Conservation (phyloP, 495 filamentous ascomycete species). For the Emericellopsis terricola region DNA sequence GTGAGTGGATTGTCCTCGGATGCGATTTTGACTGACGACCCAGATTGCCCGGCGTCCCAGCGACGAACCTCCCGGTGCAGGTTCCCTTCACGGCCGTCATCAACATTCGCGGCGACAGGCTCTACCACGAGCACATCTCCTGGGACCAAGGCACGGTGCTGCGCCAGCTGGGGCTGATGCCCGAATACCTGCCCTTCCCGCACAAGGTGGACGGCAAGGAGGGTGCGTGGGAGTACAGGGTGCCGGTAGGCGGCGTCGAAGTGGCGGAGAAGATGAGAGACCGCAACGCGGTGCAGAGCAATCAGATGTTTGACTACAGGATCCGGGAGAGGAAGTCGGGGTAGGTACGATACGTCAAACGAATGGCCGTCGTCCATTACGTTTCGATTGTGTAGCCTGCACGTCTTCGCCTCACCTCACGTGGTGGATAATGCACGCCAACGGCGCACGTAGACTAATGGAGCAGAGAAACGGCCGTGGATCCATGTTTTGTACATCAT, state of each 20-base stretch:
- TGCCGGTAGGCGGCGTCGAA: constrained; percentile 56
- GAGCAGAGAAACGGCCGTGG: no score
- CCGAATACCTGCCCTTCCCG: constrained; percentile 33
- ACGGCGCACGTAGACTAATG: no score
- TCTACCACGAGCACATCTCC: constrained; percentile 70
- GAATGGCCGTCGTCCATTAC: no score
- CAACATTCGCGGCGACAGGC: constrained; percentile 49
- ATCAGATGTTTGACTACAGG: constrained; percentile 37
- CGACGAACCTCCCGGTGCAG: constrained; percentile 48
- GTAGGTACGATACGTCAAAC: no score
- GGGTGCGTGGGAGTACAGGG: constrained; percentile 30
- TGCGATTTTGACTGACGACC: constrained; percentile 1
- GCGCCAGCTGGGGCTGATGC: constrained; percentile 55
- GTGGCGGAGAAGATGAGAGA: constrained; percentile 48
- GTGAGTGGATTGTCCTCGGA: constrained; percentile 10
- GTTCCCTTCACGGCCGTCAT: constrained; percentile 62
- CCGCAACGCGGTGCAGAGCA: constrained; percentile 39
- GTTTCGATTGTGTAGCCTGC: no score
- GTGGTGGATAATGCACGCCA: no score
- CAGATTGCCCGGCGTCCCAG: constrained; percentile 49
- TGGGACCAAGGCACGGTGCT: constrained; percentile 81
- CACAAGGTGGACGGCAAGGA: not conserved
- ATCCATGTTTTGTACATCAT: no score
- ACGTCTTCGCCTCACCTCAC: no score
- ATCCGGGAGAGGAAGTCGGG: constrained; percentile 11